A percentile compares a stretch with the other conserved stretches of the same genome.
Evolutionary conservation across 108 stramenopile genomes (phyloP).

Genomic region (Pseudonitzschia multistriata): DNA sequence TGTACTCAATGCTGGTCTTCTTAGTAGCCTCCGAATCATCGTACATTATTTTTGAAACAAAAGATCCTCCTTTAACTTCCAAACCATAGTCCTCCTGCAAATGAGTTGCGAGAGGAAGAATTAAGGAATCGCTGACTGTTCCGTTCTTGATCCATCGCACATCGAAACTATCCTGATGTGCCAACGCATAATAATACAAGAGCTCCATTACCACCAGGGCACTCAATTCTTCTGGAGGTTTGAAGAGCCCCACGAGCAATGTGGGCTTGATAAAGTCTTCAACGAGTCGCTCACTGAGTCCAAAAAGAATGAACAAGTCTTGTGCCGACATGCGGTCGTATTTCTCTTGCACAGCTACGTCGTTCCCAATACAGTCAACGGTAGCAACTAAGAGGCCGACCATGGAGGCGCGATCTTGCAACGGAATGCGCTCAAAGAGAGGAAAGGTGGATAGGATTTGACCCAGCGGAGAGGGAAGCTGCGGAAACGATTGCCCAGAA

Average conservation of each 20-base stretch:
- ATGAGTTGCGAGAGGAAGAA: constrained; percentile 72
- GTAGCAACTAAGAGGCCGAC: constrained; percentile 85
- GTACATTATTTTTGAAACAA: constrained; percentile 64
- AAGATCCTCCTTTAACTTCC: constrained; percentile 72
- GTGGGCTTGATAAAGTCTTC: constrained; percentile 87
- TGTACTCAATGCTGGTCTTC: constrained; percentile 43
- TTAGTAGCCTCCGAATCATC: constrained; percentile 25
- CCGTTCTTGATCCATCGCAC: constrained; percentile 92
- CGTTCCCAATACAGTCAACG: constrained; percentile 80
- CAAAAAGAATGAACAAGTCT: constrained; percentile 77
- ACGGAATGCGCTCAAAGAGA: constrained; percentile 87
- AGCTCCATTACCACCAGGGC: constrained; percentile 93
- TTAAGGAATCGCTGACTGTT: constrained; percentile 77
- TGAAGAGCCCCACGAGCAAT: constrained; percentile 72
- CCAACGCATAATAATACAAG: constrained; percentile 92
- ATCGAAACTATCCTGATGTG: constrained; percentile 93
- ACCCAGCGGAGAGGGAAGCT: constrained; percentile 85
- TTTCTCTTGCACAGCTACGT: constrained; percentile 46
- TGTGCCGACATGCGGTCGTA: constrained; percentile 96
- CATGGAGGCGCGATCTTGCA: constrained; percentile 86
- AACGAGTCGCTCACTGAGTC: constrained; percentile 71
- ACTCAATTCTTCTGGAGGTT: constrained; percentile 90
- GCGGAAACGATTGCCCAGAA: constrained; percentile 50
- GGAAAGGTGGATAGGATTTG: constrained; percentile 88
- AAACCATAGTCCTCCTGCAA: constrained; percentile 55